These are phyloP conservation scores for Cyclostephanos tholiformis DNA, from an alignment of 108 stramenopile genomes.

Conservation along the genomic window DNA sequence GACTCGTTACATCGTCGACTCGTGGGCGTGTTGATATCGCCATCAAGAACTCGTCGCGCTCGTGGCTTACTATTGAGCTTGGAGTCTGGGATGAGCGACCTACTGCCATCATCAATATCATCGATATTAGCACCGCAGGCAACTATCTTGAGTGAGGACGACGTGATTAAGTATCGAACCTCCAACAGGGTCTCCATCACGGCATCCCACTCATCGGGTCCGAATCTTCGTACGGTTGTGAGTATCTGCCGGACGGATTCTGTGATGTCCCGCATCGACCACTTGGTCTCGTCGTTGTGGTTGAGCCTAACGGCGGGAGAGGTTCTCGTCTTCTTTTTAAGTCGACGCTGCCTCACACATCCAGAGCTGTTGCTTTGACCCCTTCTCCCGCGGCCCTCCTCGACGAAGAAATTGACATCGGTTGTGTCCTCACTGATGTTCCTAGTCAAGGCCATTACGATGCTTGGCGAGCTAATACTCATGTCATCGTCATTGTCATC, in stretches of 20 bases:
- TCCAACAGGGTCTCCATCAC: conserved; percentile 19
- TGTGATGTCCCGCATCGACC: conserved; percentile 10
- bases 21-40: no score
- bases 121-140: no score
- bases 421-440: no score
- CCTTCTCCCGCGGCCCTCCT: not conserved
- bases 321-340: not conserved
- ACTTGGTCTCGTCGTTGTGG: conserved; percentile 7
- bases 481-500: not conserved
- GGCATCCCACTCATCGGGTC: conserved; percentile 23
- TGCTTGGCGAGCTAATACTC: not conserved
- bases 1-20: no score
- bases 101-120: no score
- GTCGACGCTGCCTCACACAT: not conserved
- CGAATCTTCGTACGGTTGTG: conserved; percentile 10
- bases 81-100: no score
- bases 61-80: no score
- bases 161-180: no score
- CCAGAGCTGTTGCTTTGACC: not conserved
- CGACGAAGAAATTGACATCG: not conserved
- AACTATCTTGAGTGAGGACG: no score
- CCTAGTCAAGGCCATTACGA: conserved; percentile 20
- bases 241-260: conserved; percentile 17
- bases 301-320: conserved; percentile 4
- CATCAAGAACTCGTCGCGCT: no score